Percentiles rank a stretch among this genome's conserved stretches.
These are phyloP conservation scores for Orychophragmus violaceus DNA, from an alignment of 345 rosid genomes.

Conservation along the genomic window DNA sequence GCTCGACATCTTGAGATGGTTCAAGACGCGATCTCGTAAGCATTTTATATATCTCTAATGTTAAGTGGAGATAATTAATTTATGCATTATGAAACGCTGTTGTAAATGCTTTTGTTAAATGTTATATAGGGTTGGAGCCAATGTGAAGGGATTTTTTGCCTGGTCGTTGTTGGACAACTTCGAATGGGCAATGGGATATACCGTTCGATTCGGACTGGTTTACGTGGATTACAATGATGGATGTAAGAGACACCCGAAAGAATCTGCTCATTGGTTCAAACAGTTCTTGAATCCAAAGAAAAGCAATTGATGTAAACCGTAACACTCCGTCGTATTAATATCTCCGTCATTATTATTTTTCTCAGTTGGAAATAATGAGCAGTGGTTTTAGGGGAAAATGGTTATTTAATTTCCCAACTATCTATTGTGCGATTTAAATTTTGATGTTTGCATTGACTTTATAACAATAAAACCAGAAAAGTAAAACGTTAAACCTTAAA, in stretches of 20 bases:
- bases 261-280: slow-evolving; percentile 29
- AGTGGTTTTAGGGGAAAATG: too few relatives aligned
- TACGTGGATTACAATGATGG: slow-evolving; percentile 35
- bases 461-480: too few relatives aligned
- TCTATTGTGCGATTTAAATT: too few relatives aligned
- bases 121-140: slow-evolving; percentile 34
- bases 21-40: slow-evolving; percentile 36
- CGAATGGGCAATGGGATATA: slow-evolving; percentile 40
- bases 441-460: too few relatives aligned
- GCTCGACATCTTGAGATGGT: slow-evolving; percentile 33
- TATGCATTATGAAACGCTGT: background rate
- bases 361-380: slow-evolving; percentile 7
- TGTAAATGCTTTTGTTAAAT: background rate
- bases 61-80: background rate
- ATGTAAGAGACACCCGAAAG: slow-evolving; percentile 31
- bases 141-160: slow-evolving; percentile 37
- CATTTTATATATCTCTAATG: background rate
- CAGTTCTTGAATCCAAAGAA: slow-evolving; percentile 14
- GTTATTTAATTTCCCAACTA: too few relatives aligned
- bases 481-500: too few relatives aligned
- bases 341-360: background rate
- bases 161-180: slow-evolving; percentile 45
- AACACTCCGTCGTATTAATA: background rate
- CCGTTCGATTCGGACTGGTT: slow-evolving; percentile 34
- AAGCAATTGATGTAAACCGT: slow-evolving; percentile 2